Conservation (phyloP, 2,329 filamentous ascomycete genomes). For the Sporothrix dimorphospora region DNA sequence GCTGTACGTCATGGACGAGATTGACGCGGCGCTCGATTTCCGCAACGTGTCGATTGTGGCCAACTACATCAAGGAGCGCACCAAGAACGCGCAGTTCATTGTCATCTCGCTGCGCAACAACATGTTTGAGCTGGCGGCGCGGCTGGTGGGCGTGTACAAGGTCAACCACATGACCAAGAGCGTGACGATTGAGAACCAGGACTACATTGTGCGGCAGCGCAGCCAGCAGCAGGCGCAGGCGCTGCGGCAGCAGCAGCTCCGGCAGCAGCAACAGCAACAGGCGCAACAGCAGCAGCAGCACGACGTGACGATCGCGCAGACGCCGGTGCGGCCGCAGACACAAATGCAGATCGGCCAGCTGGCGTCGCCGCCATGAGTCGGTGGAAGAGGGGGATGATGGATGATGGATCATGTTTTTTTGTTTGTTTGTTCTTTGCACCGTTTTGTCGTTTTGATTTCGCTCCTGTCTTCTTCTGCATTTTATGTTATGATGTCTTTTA, state of each 20-base stretch:
- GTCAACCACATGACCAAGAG: constrained; percentile 99
- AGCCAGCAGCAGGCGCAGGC: constrained; percentile 37
- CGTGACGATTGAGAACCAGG: constrained; percentile 82
- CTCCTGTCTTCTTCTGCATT: not conserved
- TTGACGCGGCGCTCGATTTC: constrained; percentile 97
- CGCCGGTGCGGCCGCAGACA: constrained; percentile 28
- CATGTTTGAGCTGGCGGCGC: constrained; percentile 98
- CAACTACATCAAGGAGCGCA: constrained; percentile 98
- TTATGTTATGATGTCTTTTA: not conserved
- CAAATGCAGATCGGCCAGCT: constrained; percentile 29
- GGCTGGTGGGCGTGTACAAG: constrained; percentile 97
- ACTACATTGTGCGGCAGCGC: constrained; percentile 63
- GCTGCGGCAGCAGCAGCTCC: constrained; percentile 39
- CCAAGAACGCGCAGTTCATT: constrained; percentile 98
- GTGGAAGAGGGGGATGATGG: not conserved
- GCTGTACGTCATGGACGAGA: constrained; percentile 99
- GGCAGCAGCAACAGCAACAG: constrained; percentile 32
- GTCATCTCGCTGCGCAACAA: constrained; percentile 98
- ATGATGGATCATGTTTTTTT: not conserved
- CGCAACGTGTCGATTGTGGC: constrained; percentile 97
- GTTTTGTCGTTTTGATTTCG: not conserved
- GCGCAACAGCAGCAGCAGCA: constrained; percentile 39
- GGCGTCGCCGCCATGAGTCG: constrained; percentile 30
- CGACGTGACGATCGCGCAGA: constrained; percentile 28
- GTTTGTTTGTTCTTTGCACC: not conserved